Base-by-base conservation (phyloP, 768 basidiomycete genomes). In the Dictyophora rubrovolvata region DNA sequence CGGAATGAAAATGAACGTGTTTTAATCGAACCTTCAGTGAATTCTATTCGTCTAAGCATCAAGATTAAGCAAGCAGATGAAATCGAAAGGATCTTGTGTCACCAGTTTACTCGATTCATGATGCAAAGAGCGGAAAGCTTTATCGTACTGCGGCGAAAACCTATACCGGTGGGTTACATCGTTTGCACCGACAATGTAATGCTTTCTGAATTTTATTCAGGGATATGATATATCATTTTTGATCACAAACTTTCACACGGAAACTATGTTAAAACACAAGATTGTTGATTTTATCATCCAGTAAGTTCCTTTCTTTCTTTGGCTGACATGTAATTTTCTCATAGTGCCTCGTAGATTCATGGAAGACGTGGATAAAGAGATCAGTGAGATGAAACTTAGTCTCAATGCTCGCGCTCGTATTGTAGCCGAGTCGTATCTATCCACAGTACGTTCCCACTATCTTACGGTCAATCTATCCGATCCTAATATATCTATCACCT, bases 271-370 rank as follows among this genome's bases (percentile, higher is more conserved):
- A 65, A 99, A 98, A 75, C 96, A 99, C 74, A 98, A 98, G 77
- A 88, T 99, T 55, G 96, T 99, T 37, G 96, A 99, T 74, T 99
- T 99, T 73, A 96, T 99, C 74, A 96, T 98, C 64, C 93, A 98
- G 91, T 95, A 63, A 52, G 85, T 74, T 11, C 14, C 52, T 59
- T 53, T 5, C 16, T 54, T 63, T 67, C 54, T 59, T 66, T 20
- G 61, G 49, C 51, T 47, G 36, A 37, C 53, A 56, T 53, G 23
- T 66, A 42, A 48, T 28, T 42, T 33, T 42, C 34, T 53, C 37
- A 60, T 37, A 65, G 23, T 47, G 16, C 37, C 37, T 37, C 5
- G 22, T 63, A 93, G 90, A 69, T 93, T 97, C 70, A 97, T 97
- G 94, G 93, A 97, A 68, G 96, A 98, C 66, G 96, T 99, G 1